A percentile compares a stretch with the other conserved stretches of the same genome.
Evolutionary conservation across 2,329 filamentous ascomycete genomes (phyloP).

Genomic region (Ascochyta koolunga): DNA sequence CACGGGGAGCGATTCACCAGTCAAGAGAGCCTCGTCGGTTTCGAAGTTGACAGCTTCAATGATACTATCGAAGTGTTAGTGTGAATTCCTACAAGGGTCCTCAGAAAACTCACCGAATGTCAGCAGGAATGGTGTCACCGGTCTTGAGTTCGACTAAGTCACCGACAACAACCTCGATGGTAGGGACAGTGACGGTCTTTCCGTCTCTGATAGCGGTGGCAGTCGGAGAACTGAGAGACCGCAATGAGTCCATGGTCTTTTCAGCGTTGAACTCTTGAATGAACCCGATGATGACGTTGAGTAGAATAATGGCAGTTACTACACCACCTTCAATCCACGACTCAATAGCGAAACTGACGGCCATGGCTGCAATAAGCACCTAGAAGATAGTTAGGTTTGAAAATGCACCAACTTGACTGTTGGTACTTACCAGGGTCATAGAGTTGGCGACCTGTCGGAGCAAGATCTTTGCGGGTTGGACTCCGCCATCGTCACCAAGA

Average conservation of each 20-base stretch:
- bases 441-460: conserved; percentile 77
- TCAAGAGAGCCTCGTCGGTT: conserved; percentile 73
- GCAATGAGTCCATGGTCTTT: conserved; percentile 56
- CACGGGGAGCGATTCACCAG: conserved; percentile 72
- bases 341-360: conserved; percentile 52
- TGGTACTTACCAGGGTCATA: conserved; percentile 68
- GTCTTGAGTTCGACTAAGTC: conserved; percentile 67
- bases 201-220: conserved; percentile 59
- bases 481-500: conserved; percentile 71
- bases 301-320: conserved; percentile 52
- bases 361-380: conserved; percentile 55
- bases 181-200: conserved; percentile 57
- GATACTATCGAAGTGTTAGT: conserved; percentile 36
- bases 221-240: conserved; percentile 53
- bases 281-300: conserved; percentile 56
- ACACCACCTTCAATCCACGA: conserved; percentile 57
- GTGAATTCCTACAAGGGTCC: background rate
- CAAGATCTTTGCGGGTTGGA: conserved; percentile 76
- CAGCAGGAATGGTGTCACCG: conserved; percentile 72
- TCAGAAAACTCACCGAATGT: conserved; percentile 56
- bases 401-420: background rate
- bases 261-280: conserved; percentile 55
- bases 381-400: conserved; percentile 14
- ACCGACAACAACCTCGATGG: conserved; percentile 67
- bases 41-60: conserved; percentile 74